Evolutionary conservation across 768 basidiomycete species (phyloP).

Genomic region (Amanita molliuscula): DNA sequence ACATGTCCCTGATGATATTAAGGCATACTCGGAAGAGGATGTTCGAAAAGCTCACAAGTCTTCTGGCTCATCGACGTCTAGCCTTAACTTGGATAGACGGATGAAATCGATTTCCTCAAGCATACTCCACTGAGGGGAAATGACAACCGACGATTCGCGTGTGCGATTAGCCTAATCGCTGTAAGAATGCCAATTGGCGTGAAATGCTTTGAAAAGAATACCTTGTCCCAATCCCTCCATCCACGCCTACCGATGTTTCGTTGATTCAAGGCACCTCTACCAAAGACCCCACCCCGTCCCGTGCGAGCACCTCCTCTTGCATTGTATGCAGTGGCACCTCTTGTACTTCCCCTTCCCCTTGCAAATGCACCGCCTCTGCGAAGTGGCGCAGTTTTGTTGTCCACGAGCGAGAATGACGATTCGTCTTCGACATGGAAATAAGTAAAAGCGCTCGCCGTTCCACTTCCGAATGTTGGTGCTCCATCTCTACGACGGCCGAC

Average conservation of each 20-base stretch:
- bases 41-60: conserved; percentile 57
- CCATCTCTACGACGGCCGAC: conserved; percentile 64
- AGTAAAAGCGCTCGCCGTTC: conserved; percentile 83
- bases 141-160: conserved; percentile 89
- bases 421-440: conserved; percentile 99
- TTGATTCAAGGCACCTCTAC: conserved; percentile 30
- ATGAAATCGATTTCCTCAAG: conserved; percentile 96
- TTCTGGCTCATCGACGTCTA: conserved; percentile 91
- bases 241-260: conserved; percentile 48
- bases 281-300: conserved; percentile 33
- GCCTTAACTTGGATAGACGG: conserved; percentile 78
- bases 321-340: conserved; percentile 34
- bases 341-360: conserved; percentile 44
- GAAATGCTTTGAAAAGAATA: conserved; percentile 18
- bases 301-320: conserved; percentile 36
- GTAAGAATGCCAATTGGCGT: too few relatives aligned
- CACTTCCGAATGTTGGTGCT: conserved; percentile 82
- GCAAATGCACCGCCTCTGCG: conserved; percentile 60
- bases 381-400: conserved; percentile 66
- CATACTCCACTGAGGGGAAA: conserved; percentile 89
- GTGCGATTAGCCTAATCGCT: conserved; percentile 57
- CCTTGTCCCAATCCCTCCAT: conserved; percentile 96
- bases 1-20: conserved; percentile 47
- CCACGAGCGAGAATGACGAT: conserved; percentile 91
- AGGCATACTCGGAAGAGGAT: conserved; percentile 5